Conservation (phyloP, 306 rosid species). For the Neltuma alba region DNA sequence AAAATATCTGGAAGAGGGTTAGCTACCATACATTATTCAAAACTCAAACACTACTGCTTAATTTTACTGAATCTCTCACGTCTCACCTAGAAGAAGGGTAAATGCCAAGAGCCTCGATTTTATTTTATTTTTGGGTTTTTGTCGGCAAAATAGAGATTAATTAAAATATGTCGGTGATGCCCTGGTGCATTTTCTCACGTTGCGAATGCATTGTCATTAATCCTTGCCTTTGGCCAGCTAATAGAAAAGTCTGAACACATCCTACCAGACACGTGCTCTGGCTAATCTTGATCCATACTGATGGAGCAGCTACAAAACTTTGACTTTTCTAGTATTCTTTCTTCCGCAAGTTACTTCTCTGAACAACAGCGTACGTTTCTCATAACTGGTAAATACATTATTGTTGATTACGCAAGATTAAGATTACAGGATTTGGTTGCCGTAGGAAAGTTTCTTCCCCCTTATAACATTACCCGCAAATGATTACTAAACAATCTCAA, state of each 20-base stretch:
- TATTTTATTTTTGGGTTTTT: slow-evolving; percentile 8
- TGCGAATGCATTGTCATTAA: slow-evolving; percentile 11
- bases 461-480: too few species aligned
- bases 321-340: slow-evolving; percentile 48
- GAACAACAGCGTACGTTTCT: slow-evolving; percentile 11
- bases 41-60: background rate
- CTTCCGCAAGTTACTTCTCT: slow-evolving; percentile 36
- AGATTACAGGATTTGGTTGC: background rate
- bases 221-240: slow-evolving; percentile 39
- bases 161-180: slow-evolving; percentile 36
- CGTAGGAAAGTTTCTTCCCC: slow-evolving; percentile 10
- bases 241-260: slow-evolving; percentile 29
- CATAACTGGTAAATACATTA: background rate
- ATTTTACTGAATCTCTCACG: background rate
- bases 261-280: slow-evolving; percentile 51
- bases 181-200: background rate
- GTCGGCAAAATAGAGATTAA: slow-evolving; percentile 9
- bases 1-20: background rate
- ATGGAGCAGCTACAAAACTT: slow-evolving; percentile 31
- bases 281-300: slow-evolving; percentile 40
- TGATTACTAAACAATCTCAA: too few species aligned
- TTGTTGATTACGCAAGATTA: background rate
- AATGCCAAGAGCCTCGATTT: background rate
- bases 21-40: background rate
- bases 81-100: background rate